phyloP scores from a whole-genome alignment of 495 filamentous ascomycete species.

The Podospora australis region DNA sequence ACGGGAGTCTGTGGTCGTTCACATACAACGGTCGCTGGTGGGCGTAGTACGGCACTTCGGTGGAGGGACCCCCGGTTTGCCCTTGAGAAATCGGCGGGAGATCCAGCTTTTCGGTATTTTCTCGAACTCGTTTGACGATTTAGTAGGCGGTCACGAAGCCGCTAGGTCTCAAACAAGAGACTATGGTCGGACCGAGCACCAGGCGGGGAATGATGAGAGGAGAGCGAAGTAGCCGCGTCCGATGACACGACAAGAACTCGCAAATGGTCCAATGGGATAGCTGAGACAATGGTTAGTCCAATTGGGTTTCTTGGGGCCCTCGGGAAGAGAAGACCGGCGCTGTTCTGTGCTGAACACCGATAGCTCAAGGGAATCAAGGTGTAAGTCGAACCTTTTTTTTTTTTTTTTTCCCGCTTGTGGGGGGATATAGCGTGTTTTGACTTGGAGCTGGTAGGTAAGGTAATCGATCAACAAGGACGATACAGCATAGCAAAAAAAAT shows the following conservation, averaged over 20 bases:
- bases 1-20: constrained; percentile 73
- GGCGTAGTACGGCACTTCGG: constrained; percentile 72
- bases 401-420: not conserved
- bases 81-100: constrained; percentile 87
- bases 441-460: not conserved
- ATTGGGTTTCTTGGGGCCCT: constrained; percentile 2
- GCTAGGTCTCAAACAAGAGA: constrained; percentile 4
- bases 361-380: not conserved
- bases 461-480: not conserved
- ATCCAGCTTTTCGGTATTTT: constrained; percentile 94
- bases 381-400: constrained; percentile 9
- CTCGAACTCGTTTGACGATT: constrained; percentile 10
- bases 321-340: not conserved
- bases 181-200: constrained; percentile 1
- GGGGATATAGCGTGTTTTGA: not conserved
- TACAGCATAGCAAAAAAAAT: constrained; percentile 4
- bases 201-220: not conserved
- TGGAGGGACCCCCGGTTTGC: constrained; percentile 73
- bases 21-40: constrained; percentile 59
- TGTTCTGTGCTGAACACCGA: not conserved
- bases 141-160: constrained; percentile 4
- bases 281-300: constrained; percentile 6
- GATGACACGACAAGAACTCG: not conserved
- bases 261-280: constrained; percentile 2
- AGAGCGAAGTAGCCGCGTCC: not conserved